phyloP scores from a whole-genome alignment of 78 protist genomes.

The Dictyostelium capitatum region DNA sequence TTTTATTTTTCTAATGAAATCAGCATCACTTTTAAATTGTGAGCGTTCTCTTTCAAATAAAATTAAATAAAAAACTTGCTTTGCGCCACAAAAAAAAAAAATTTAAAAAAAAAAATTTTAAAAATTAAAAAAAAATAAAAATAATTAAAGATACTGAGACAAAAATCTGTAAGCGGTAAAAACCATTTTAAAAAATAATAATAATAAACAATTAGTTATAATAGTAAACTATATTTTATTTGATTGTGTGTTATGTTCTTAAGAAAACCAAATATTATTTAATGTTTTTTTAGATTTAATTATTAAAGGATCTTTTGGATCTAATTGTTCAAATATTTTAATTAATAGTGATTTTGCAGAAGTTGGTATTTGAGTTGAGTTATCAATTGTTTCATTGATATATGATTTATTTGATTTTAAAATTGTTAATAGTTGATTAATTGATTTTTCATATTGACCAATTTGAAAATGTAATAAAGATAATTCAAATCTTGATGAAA shows the following conservation, averaged over 20 bases:
- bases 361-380: neutral
- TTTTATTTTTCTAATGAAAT: too few relatives aligned
- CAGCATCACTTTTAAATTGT: too few relatives aligned
- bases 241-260: neutral
- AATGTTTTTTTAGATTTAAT: conserved; percentile 26
- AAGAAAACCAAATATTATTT: conserved; percentile 18
- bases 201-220: too few relatives aligned
- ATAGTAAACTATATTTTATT: too few relatives aligned
- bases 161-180: too few relatives aligned
- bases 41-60: too few relatives aligned
- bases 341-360: neutral
- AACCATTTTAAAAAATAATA: too few relatives aligned
- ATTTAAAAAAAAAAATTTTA: too few relatives aligned
- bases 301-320: conserved; percentile 15
- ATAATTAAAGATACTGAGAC: too few relatives aligned
- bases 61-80: too few relatives aligned
- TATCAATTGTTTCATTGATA: neutral
- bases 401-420: neutral
- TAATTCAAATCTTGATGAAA: neutral
- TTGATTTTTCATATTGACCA: conserved; percentile 23
- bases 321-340: conserved; percentile 22
- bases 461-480: neutral
- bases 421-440: neutral
- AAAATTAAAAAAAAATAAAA: too few relatives aligned
- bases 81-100: too few relatives aligned